phyloP scores from a whole-genome alignment of 1,284 basidiomycete genomes.

The Inonotus hispidus region DNA sequence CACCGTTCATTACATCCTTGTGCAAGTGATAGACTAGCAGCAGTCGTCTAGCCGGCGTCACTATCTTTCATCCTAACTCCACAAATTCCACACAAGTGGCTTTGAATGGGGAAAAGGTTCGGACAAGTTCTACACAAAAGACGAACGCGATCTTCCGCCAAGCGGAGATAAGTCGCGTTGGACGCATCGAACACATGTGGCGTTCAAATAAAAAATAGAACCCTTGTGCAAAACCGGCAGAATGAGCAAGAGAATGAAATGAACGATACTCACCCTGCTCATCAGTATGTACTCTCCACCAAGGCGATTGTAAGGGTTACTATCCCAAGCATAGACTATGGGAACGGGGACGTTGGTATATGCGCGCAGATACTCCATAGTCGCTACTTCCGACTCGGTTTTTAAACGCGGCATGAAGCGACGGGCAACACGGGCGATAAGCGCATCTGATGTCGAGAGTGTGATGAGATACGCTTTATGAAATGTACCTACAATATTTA shows the following conservation, averaged over 20 bases:
- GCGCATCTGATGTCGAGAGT: conserved; percentile 38
- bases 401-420: conserved; percentile 79
- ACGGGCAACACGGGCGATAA: conserved; percentile 73
- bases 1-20: no score
- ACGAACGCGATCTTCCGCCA: neutral
- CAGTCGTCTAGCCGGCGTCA: neutral
- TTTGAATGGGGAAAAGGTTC: neutral
- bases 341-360: conserved; percentile 68
- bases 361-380: conserved; percentile 66
- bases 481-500: conserved; percentile 72
- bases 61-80: neutral
- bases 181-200: conserved; percentile 1
- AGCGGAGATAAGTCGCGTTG: neutral
- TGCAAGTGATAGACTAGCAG: neutral
- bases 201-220: neutral
- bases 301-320: conserved; percentile 75
- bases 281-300: conserved; percentile 80
- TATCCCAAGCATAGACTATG: conserved; percentile 65
- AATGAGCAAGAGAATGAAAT: neutral
- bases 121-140: neutral
- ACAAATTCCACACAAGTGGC: neutral
- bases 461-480: conserved; percentile 79
- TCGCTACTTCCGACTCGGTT: conserved; percentile 78
- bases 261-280: conserved; percentile 58
- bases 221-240: neutral